phyloP scores from a whole-genome alignment of 805 yeast species.

The Allodekkera sacchari region DNA sequence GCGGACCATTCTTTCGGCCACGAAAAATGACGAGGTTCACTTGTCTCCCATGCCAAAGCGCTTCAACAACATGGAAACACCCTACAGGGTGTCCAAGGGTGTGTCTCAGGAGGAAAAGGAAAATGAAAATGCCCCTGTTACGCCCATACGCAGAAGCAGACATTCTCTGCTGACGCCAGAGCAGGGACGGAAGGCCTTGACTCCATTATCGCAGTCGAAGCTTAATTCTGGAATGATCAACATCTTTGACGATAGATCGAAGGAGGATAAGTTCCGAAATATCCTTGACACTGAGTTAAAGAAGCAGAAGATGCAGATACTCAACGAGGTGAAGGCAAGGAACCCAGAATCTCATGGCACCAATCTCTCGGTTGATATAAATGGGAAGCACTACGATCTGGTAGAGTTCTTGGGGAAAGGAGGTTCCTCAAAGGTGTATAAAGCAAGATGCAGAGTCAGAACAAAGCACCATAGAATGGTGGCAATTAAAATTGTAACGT shows the following conservation, averaged over 20 bases:
- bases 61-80: not conserved
- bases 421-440: conserved; percentile 86
- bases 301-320: conserved; percentile 12
- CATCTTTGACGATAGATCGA: not conserved
- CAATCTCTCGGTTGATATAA: conserved; percentile 28
- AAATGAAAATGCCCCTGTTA: too few relatives aligned
- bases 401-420: conserved; percentile 82
- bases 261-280: conserved; percentile 6
- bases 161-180: too few relatives aligned
- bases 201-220: conserved; percentile 15
- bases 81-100: not conserved
- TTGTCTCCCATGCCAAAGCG: not conserved
- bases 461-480: conserved; percentile 23
- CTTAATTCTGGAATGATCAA: too few relatives aligned
- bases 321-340: conserved; percentile 6
- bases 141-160: too few relatives aligned
- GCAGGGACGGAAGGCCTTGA: conserved; percentile 13
- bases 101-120: conserved; percentile 1
- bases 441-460: conserved; percentile 37
- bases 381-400: conserved; percentile 60
- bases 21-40: not conserved
- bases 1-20: not conserved
- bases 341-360: too few relatives aligned
- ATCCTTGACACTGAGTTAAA: conserved; percentile 13
- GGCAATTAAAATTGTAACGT: conserved; percentile 76